Evolutionary conservation across 768 basidiomycete species (phyloP), one percentile per base, ranked within the genome.

Genomic region (Calocybe cyanea): DNA sequence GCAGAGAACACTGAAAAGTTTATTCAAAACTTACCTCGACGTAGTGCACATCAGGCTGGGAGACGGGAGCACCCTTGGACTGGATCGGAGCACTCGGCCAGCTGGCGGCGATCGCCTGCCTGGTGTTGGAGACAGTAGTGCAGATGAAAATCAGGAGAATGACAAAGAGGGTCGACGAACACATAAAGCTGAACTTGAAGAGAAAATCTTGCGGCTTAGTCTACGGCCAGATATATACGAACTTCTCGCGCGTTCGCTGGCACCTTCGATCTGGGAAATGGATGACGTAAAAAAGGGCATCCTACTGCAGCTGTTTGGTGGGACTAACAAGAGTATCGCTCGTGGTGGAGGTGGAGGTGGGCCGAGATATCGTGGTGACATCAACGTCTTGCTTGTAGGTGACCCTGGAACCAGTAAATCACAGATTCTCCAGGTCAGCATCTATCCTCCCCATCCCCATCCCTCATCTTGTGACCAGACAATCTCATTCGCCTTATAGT

Each of bases 221-320:
- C 65, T 75, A 51, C 67, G 79, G 45, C 79, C 81, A 14, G 93
- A 96, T 62, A 70, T 98, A 21, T 98, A 98, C 62, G 90, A 92
- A 1, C 68, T 89, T 20, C 74, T 98, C 4, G 70, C 93, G 7
- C 73, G 86, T 14, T 91, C 87, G 2, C 76, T 99, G 45, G 95
- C 94, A 1, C 96, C 96, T 13, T 88, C 85, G 25, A 96, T 99
- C 53, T 98, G 91, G 85, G 89, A 92, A 63, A 87, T 98, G 89
- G 94, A 98, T 19, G 96, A 99, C 60, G 92, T 98, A 48, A 99
- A 99, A 72, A 97, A 98, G 71, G 96, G 96, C 0, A 96, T 98
- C 43, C 62, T 99, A 48, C 69, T 99, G 24, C 95, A 98, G 64
- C 67, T 99, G 19, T 98, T 99, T 65, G 96, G 96, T 2, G 96